Percentiles rank a stretch among this genome's conserved stretches.
Conservation (phyloP, 352 stramenopile species). For the Peronospora farinosa region DNA sequence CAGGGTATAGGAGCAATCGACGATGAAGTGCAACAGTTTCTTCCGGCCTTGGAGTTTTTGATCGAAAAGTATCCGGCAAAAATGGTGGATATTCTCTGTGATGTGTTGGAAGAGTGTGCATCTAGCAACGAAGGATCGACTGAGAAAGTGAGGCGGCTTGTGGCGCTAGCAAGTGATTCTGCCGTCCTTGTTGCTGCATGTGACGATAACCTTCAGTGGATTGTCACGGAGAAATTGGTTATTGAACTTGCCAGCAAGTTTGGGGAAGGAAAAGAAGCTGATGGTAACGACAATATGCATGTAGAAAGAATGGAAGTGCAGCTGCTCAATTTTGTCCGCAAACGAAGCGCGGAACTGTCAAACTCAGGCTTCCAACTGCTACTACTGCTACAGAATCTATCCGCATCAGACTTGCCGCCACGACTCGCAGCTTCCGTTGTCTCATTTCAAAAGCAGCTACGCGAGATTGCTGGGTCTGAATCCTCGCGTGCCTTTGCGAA, state of each 20-base stretch:
- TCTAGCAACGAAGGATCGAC: constrained; percentile 1
- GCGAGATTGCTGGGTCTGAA: constrained; percentile 34
- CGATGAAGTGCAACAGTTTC: constrained; percentile 6
- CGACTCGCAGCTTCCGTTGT: constrained; percentile 19
- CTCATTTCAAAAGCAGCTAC: constrained; percentile 35
- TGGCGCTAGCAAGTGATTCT: constrained; percentile 34
- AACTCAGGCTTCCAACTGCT: constrained; percentile 43
- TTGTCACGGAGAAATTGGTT: constrained; percentile 50
- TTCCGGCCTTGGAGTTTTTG: constrained; percentile 41
- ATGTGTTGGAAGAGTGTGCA: constrained; percentile 34
- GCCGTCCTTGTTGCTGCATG: constrained; percentile 31
- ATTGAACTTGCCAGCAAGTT: constrained; percentile 25
- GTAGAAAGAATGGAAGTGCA: constrained; percentile 7
- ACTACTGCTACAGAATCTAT: constrained; percentile 38
- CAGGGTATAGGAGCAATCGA: neutral
- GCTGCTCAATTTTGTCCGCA: constrained; percentile 29
- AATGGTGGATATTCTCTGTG: constrained; percentile 42
- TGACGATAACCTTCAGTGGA: constrained; percentile 59
- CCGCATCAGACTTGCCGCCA: constrained; percentile 3
- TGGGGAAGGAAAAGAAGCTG: constrained; percentile 1
- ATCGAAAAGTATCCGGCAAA: constrained; percentile 33
- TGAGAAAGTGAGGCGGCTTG: constrained; percentile 23
- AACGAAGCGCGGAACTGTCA: constrained; percentile 34
- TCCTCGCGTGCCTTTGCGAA: constrained; percentile 25
- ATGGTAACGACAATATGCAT: constrained; percentile 8